A percentile compares a stretch with the other conserved stretches of the same genome.
phyloP scores from a whole-genome alignment of 2,329 filamentous ascomycete species.

The Alternaria postmessia region DNA sequence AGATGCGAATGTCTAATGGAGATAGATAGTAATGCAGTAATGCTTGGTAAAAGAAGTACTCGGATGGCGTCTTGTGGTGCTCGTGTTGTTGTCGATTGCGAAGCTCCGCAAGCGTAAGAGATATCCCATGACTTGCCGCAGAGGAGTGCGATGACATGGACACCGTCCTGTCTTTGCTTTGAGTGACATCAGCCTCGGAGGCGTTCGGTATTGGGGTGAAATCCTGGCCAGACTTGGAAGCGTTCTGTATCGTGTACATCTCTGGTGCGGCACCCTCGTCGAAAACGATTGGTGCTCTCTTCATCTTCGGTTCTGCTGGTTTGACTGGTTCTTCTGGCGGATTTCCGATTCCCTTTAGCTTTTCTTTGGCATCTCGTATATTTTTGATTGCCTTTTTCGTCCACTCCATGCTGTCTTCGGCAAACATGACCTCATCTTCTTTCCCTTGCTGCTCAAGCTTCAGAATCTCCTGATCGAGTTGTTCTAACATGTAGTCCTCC shows the following conservation, averaged over 20 bases:
- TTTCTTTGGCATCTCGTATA: slow-evolving; percentile 79
- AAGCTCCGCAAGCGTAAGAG: slow-evolving; percentile 56
- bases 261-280: slow-evolving; percentile 59
- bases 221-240: slow-evolving; percentile 55
- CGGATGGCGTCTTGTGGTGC: slow-evolving; percentile 56
- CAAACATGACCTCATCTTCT: slow-evolving; percentile 91
- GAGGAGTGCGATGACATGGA: slow-evolving; percentile 45
- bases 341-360: slow-evolving; percentile 71
- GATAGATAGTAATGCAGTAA: slow-evolving; percentile 89
- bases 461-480: slow-evolving; percentile 81
- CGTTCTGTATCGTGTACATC: slow-evolving; percentile 61
- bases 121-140: slow-evolving; percentile 43
- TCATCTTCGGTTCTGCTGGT: slow-evolving; percentile 58
- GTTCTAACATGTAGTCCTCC: slow-evolving; percentile 81
- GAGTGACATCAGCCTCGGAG: slow-evolving; percentile 11
- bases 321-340: slow-evolving; percentile 64
- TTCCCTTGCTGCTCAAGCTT: slow-evolving; percentile 78
- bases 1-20: slow-evolving; percentile 87
- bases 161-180: slow-evolving; percentile 31
- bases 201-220: slow-evolving; percentile 32
- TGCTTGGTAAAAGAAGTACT: slow-evolving; percentile 89
- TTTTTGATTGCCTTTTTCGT: slow-evolving; percentile 81
- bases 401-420: slow-evolving; percentile 86
- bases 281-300: slow-evolving; percentile 60
- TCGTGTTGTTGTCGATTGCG: slow-evolving; percentile 56